These are phyloP conservation scores for Solanum lycopersicoides DNA, from an alignment of 257 asterid species.

Conservation along the genomic window DNA sequence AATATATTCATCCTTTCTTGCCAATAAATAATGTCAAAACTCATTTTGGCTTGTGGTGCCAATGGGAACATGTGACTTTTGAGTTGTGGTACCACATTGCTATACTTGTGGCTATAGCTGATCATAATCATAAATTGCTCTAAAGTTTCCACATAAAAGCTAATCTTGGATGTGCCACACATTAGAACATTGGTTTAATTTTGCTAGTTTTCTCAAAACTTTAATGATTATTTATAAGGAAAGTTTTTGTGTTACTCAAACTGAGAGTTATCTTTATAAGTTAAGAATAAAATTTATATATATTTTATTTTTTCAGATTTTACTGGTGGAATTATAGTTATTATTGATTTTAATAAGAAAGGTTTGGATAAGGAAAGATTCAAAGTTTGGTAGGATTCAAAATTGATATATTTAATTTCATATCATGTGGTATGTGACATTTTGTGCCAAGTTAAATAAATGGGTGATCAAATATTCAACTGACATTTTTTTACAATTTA, in stretches of 20 bases:
- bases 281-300: too few species aligned
- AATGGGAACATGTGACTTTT: background rate
- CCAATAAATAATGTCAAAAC: background rate
- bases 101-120: background rate
- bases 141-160: background rate
- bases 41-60: background rate
- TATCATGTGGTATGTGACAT: background rate
- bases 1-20: background rate
- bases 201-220: background rate
- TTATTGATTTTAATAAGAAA: background rate
- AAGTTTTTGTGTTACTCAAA: background rate
- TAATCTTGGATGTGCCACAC: background rate
- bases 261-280: too few species aligned
- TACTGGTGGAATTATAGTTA: background rate
- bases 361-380: background rate
- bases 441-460: background rate
- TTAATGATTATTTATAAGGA: background rate
- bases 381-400: background rate
- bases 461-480: background rate
- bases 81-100: background rate
- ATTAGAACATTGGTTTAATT: background rate
- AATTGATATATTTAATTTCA: background rate
- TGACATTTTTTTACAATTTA: background rate
- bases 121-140: background rate
- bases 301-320: background rate